Base-by-base conservation (phyloP, 176 grass and related monocot species). In the Phoenix roebelenii region DNA sequence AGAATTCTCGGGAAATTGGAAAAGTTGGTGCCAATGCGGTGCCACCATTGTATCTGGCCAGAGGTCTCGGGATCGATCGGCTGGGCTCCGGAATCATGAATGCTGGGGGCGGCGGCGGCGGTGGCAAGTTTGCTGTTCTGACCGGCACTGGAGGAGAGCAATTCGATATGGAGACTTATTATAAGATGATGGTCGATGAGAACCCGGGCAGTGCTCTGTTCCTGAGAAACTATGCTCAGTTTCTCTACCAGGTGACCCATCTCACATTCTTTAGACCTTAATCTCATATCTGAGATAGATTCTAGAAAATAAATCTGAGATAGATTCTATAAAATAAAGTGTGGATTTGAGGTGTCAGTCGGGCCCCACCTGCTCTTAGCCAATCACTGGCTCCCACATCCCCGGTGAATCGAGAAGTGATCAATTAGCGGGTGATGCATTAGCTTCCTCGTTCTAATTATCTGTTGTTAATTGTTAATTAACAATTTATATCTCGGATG, bases 181-280 rank as follows among this genome's bases (percentile, higher is more conserved):
- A 97, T 72, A 97, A 85, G 72, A 88, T 51, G 66, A 87, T 97
- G 87, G 80, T 91, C 60, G 87, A 92, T 22, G 80, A 91, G 24
- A 76, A 97, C 58, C 93, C 93, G 1, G 78, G 68, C 51, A 74
- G 88, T 71, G 80, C 83, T n/a, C 79, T 97, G 65, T 76, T 92
- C 74, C 9, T 97, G 61, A 71, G 81, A 50, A 97, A 97, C 51
- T 97, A 92, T 5, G 87, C 84, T 7, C 49, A 83, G 22, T 97
- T 88, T 64, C 87, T 97, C 51, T 76, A 85, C 57, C 84, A 88
- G 90, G 89, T 77, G 51, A 71, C 18, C 29, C 18, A 70, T 23
- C 32, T 18, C 44, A 25, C 23, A 35, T 25, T 44, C 3, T 22
- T 64, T 51, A 59, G 14, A 7, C 52, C 44, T 51, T 32, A 32